phyloP scores from a whole-genome alignment of 148 eudicot species.

The Simmondsia chinensis region DNA sequence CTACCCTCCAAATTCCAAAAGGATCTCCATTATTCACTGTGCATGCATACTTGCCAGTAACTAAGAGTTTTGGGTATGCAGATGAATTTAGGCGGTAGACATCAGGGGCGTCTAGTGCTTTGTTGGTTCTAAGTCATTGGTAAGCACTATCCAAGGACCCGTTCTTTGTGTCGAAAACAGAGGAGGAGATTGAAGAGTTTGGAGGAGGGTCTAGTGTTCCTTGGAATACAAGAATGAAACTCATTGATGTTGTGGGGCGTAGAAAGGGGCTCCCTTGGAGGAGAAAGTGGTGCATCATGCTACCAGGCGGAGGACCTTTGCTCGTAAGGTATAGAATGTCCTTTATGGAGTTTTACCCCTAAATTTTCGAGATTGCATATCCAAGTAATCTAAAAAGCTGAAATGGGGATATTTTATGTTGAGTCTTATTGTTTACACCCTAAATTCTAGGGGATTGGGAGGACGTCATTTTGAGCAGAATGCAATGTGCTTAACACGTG shows the following conservation, averaged over 20 bases:
- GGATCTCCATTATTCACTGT: conserved; percentile 86
- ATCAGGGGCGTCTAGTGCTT: conserved; percentile 84
- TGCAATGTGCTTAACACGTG: no score
- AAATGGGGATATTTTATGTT: no score
- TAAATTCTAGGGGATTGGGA: no score
- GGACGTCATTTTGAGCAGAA: no score
- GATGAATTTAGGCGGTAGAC: conserved; percentile 89
- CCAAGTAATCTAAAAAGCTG: no score
- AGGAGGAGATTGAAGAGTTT: conserved; percentile 89
- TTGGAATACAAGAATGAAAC: conserved; percentile 74
- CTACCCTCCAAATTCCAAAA: conserved; percentile 98
- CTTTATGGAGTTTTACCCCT: background rate
- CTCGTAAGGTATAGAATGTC: conserved; percentile 80
- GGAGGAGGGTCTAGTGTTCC: conserved; percentile 86
- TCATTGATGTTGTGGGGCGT: conserved; percentile 80
- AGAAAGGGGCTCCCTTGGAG: conserved; percentile 84
- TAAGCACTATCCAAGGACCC: conserved; percentile 81
- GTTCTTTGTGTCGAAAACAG: conserved; percentile 88
- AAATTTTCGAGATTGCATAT: no score
- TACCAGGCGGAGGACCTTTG: conserved; percentile 81
- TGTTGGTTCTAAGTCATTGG: conserved; percentile 91
- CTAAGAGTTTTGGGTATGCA: conserved; percentile 90
- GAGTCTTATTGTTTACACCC: no score
- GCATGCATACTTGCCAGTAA: conserved; percentile 76
- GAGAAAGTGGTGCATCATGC: conserved; percentile 93